Percentiles rank a stretch among this genome's conserved stretches.
Evolutionary conservation across 305 asterid genomes (phyloP).

Genomic region (Fraxinus xanthoxyloides): DNA sequence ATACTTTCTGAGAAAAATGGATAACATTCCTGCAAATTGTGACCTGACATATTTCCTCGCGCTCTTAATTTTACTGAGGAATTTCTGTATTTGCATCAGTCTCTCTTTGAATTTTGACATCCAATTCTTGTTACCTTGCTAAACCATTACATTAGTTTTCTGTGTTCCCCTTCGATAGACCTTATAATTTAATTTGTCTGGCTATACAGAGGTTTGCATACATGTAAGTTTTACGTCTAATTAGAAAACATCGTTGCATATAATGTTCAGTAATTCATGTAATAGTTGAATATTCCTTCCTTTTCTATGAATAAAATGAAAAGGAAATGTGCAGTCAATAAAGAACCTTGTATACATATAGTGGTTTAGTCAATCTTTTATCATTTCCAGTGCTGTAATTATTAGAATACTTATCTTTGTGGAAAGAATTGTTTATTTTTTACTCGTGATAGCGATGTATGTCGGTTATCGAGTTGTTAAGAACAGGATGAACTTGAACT

Average conservation of each 20-base stretch:
- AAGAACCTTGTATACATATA: not conserved
- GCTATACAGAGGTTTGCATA: not conserved
- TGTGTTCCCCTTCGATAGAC: not conserved
- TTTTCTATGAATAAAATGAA: not conserved
- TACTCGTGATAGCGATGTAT: slow-evolving; percentile 11
- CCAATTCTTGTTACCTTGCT: not conserved
- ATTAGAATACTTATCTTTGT: not conserved
- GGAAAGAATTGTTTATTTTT: not conserved
- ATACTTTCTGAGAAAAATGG: not conserved
- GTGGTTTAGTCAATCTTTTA: not conserved
- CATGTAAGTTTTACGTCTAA: not conserved
- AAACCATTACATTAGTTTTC: not conserved
- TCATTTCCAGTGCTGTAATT: slow-evolving; percentile 7
- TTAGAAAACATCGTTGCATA: not conserved
- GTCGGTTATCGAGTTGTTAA: not conserved
- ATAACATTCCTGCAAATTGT: not conserved
- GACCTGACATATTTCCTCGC: not conserved
- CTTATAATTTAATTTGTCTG: not conserved
- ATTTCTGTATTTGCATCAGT: not conserved
- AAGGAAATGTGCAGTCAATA: slow-evolving; percentile 6
- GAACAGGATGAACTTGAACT: slow-evolving; percentile 19
- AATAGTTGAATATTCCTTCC: not conserved
- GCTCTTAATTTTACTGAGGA: not conserved
- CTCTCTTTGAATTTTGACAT: not conserved
- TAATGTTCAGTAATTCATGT: not conserved